phyloP scores from a whole-genome alignment of 352 stramenopile genomes.

The Pythium sukuiense region DNA sequence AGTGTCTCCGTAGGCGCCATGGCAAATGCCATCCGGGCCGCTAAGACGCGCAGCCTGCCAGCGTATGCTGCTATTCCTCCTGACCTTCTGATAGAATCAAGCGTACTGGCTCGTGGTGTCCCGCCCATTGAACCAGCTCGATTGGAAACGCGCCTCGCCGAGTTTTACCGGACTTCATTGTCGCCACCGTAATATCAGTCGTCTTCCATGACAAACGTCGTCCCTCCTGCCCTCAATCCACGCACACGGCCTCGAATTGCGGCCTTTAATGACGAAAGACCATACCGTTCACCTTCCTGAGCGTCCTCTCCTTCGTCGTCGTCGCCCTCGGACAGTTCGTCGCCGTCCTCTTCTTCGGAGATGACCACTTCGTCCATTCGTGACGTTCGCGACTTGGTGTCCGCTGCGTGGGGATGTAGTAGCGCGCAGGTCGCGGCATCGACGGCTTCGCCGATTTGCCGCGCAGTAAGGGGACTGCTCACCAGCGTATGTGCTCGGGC shows the following conservation, averaged over 20 bases:
- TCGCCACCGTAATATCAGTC: constrained; percentile 6
- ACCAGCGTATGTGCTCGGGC: constrained; percentile 4
- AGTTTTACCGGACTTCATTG: constrained; percentile 43
- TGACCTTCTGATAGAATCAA: constrained; percentile 32
- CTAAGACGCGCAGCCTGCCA: constrained; percentile 33
- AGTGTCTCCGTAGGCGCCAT: constrained; percentile 42
- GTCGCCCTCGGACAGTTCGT: constrained; percentile 5
- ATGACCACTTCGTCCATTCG: neutral
- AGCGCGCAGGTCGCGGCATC: constrained; percentile 15
- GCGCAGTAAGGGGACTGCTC: neutral
- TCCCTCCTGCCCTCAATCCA: constrained; percentile 3
- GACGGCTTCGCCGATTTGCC: constrained; percentile 17
- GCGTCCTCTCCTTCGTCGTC: neutral
- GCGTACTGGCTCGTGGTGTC: constrained; percentile 18
- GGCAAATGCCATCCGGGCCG: constrained; percentile 54
- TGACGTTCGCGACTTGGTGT: neutral
- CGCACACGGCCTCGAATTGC: neutral
- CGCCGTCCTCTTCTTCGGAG: neutral
- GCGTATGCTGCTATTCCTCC: constrained; percentile 42
- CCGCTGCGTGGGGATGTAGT: neutral
- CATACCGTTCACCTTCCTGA: neutral
- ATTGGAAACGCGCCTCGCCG: constrained; percentile 51
- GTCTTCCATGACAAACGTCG: constrained; percentile 14
- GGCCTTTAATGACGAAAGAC: neutral
- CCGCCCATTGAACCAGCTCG: constrained; percentile 45